phyloP scores from a whole-genome alignment of 306 rosid genomes.

The Elaeagnus macrophylla region DNA sequence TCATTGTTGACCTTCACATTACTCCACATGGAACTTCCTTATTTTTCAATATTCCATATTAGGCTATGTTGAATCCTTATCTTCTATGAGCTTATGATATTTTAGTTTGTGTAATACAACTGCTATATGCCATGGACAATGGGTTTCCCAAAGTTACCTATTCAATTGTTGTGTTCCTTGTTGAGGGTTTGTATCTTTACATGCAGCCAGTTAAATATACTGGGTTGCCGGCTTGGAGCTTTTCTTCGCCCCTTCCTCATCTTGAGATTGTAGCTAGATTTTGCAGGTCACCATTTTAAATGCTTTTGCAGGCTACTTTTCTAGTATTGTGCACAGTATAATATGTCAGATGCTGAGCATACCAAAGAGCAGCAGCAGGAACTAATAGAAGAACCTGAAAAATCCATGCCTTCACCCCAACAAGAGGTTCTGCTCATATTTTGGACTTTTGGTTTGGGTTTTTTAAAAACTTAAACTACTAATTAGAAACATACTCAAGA shows the following conservation, averaged over 20 bases:
- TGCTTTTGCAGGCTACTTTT: conserved; percentile 25
- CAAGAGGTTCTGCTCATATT: conserved; percentile 45
- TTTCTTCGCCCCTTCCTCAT: not conserved
- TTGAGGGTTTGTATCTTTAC: not conserved
- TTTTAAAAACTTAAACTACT: not conserved
- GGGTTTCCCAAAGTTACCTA: not conserved
- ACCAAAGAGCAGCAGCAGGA: conserved; percentile 36
- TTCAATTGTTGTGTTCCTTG: not conserved
- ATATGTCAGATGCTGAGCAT: conserved; percentile 48
- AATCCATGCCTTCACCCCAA: conserved; percentile 40
- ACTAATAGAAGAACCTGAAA: conserved; percentile 23
- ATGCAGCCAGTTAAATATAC: not conserved
- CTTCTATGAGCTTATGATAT: not conserved
- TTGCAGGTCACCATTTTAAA: not conserved
- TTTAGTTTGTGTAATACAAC: not conserved
- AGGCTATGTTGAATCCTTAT: not conserved
- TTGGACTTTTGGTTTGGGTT: conserved; percentile 9
- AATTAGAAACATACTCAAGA: not conserved
- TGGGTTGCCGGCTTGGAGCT: not conserved
- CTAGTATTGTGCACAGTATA: conserved; percentile 24
- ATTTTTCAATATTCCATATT: not conserved
- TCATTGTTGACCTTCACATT: not conserved
- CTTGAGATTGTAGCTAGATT: not conserved
- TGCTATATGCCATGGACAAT: not conserved
- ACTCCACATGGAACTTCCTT: not conserved